Evolutionary conservation across 257 asterid species (phyloP).

Genomic region (Rhazya stricta): DNA sequence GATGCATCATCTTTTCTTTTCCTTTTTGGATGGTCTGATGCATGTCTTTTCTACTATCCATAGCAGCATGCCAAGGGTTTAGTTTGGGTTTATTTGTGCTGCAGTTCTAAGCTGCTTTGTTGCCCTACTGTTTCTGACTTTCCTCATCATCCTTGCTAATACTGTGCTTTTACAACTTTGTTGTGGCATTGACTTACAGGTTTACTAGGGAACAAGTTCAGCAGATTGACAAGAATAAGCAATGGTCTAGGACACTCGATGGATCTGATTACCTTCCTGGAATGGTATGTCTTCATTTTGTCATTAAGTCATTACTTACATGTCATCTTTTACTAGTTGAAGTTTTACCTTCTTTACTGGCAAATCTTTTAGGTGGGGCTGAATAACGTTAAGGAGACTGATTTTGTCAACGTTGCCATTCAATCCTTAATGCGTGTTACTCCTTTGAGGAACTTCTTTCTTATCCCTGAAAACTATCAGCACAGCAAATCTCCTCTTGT

Average conservation of each 20-base stretch:
- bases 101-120: not conserved
- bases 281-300: slow-evolving; percentile 47
- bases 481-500: slow-evolving; percentile 86
- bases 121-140: not conserved
- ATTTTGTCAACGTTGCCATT: slow-evolving; percentile 89
- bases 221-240: slow-evolving; percentile 70
- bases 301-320: not conserved
- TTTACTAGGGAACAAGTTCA: slow-evolving; percentile 72
- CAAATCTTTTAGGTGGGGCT: slow-evolving; percentile 71
- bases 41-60: not conserved
- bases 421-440: slow-evolving; percentile 97
- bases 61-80: not conserved
- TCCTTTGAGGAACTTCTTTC: slow-evolving; percentile 96
- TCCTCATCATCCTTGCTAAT: not conserved
- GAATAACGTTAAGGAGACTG: slow-evolving; percentile 95
- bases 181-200: slow-evolving; percentile 34
- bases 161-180: not conserved
- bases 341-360: slow-evolving; percentile 10
- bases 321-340: not conserved
- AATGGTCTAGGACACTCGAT: slow-evolving; percentile 98
- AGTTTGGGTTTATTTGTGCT: not conserved
- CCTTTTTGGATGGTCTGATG: not conserved
- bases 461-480: slow-evolving; percentile 80
- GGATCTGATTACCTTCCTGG: slow-evolving; percentile 99
- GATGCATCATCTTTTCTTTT: not conserved